Conservation (phyloP, 345 rosid species). For the Cochlearia excelsa region DNA sequence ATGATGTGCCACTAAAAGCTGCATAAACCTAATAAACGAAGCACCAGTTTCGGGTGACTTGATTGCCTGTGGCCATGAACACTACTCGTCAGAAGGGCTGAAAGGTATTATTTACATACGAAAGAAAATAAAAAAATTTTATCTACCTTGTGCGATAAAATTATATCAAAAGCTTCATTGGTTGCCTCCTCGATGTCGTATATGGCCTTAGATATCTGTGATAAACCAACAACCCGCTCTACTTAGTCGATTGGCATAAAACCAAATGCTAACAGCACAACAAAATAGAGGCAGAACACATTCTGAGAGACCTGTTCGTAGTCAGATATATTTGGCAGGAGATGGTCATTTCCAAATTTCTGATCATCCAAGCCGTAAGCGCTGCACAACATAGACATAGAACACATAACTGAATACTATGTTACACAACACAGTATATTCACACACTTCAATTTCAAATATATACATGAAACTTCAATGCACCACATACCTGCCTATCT, state of each 20-base stretch:
- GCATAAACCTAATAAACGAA: constrained; percentile 75
- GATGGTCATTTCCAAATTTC: constrained; percentile 71
- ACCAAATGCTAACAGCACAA: constrained; percentile 3
- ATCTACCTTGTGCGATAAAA: constrained; percentile 65
- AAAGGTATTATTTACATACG: constrained; percentile 9
- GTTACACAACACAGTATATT: constrained; percentile 5
- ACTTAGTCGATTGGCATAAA: constrained; percentile 8
- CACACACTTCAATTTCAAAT: not conserved
- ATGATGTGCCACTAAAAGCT: constrained; percentile 88
- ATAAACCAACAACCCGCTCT: constrained; percentile 23
- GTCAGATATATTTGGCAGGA: constrained; percentile 65
- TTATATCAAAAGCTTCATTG: constrained; percentile 69
- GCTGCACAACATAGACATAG: constrained; percentile 41
- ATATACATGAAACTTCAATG: constrained; percentile 3
- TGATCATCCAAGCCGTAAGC: constrained; percentile 78
- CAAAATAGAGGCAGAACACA: constrained; percentile 13
- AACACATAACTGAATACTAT: constrained; percentile 3
- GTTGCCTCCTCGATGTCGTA: constrained; percentile 96
- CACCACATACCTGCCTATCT: constrained; percentile 64
- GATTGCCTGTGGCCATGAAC: constrained; percentile 59
- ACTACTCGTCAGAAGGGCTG: constrained; percentile 20
- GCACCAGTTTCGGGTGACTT: constrained; percentile 61
- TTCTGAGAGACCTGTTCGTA: constrained; percentile 61
- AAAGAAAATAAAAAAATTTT: not conserved
- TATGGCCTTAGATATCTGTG: constrained; percentile 78